Conservation (phyloP, 257 asterid species). For the Perilla frutescens region DNA sequence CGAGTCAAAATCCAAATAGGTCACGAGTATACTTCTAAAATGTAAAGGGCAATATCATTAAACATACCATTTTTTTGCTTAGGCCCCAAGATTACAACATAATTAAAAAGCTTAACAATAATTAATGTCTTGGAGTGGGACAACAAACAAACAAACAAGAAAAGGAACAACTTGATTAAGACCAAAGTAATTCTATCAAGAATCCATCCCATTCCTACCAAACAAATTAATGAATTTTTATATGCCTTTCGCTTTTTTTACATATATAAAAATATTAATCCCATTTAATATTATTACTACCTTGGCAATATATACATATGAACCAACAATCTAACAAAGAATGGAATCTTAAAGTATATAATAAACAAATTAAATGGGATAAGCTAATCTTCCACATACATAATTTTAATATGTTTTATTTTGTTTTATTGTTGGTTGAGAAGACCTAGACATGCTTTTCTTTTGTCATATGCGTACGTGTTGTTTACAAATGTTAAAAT, state of each 20-base stretch:
- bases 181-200: constrained; percentile 39
- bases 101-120: constrained; percentile 16
- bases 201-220: constrained; percentile 37
- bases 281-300: background rate
- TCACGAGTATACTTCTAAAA: background rate
- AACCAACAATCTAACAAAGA: constrained; percentile 38
- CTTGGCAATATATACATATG: background rate
- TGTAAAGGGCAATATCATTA: background rate
- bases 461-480: constrained; percentile 9
- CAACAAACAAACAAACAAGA: constrained; percentile 24
- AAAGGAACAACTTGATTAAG: constrained; percentile 37
- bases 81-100: constrained; percentile 33
- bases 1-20: no score
- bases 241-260: constrained; percentile 29
- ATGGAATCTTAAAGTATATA: constrained; percentile 27
- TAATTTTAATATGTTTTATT: background rate
- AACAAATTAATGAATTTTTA: constrained; percentile 34
- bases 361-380: background rate
- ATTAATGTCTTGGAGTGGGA: constrained; percentile 28
- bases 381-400: background rate
- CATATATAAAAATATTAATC: background rate
- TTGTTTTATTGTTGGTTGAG: background rate
- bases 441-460: background rate
- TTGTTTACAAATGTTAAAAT: background rate
- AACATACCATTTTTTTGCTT: constrained; percentile 24